These are phyloP conservation scores for Microcos paniculata DNA, from an alignment of 345 rosid species.

Conservation along the genomic window DNA sequence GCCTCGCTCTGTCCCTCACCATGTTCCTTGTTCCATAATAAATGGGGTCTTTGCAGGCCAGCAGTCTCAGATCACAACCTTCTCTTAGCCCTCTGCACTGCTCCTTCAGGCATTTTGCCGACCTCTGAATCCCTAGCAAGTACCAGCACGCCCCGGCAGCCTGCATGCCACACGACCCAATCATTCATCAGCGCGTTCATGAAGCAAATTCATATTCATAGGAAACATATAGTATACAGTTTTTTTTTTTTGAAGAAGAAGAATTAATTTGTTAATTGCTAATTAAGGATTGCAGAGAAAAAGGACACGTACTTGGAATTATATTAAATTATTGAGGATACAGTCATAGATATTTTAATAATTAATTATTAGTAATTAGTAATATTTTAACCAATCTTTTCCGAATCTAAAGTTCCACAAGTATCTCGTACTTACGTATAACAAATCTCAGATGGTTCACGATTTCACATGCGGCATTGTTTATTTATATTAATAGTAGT, in stretches of 20 bases:
- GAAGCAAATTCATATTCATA: too few relatives aligned
- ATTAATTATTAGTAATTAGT: background rate
- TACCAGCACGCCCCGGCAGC: conserved; percentile 99
- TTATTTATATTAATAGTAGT: too few relatives aligned
- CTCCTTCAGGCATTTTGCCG: conserved; percentile 74
- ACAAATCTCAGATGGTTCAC: background rate
- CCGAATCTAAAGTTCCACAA: background rate
- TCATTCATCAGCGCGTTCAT: background rate
- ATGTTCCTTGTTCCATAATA: conserved; percentile 67
- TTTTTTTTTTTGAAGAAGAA: too few relatives aligned
- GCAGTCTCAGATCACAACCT: conserved; percentile 48
- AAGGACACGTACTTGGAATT: background rate
- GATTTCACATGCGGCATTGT: too few relatives aligned
- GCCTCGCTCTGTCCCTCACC: conserved; percentile 46
- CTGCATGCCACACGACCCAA: conserved; percentile 33
- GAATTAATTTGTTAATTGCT: too few relatives aligned
- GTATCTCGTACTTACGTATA: background rate
- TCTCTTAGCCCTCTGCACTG: conserved; percentile 46
- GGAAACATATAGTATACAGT: too few relatives aligned
- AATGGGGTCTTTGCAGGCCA: conserved; percentile 71
- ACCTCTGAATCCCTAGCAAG: conserved; percentile 82
- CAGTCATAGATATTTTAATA: background rate
- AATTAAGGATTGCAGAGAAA: too few relatives aligned
- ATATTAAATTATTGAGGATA: background rate
- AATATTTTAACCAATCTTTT: background rate